Base-by-base conservation (phyloP, 805 yeast species). In the Blastobotrys chiropterorum region DNA sequence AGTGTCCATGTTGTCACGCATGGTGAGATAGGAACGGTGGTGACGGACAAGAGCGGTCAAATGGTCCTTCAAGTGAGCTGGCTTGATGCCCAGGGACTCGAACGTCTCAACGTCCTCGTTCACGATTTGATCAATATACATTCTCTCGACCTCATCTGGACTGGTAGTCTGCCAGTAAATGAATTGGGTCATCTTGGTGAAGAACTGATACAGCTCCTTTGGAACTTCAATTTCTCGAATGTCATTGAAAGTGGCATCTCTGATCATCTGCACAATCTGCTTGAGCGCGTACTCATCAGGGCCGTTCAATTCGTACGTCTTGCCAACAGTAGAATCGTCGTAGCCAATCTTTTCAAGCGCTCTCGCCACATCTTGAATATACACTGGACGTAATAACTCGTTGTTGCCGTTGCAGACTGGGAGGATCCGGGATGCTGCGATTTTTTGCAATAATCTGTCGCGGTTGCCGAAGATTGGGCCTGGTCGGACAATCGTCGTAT, bases 401-500 rank as follows among this genome's bases (percentile, higher is more conserved):
- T 79, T 77, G 67, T 80, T 78, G 64, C 77, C 76, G 67, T 85
- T 79, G 48, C 86, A 81, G 51, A 86, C 80, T 72, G 83, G 80
- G 69, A 84, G 78, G 61, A 78, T 74, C 60, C 77, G 74, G 61
- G 77, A 67, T 68, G 80, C 53, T 13, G 79, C 86, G 68, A 79
- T 58, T 64, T 76, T 75, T 69, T 81, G 82, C 61, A 87, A 72
- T 64, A 88, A 79, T 55, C 77, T 72, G 66, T 85, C 90, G 65
- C 83, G 85, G 62, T 83, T 74, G 31, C 94, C 94, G 64, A 71
- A 87, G 80, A 86, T 77, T 47, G 86, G 87, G 20, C 85, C 81
- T 4, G 96, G 96, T 68, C 96, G 81, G 30, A 87, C 94, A 62
- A 88, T 86, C 16, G 95, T 87, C 47, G 87, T 76, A 62, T 81